Evolutionary conservation across 1,139 yeast genomes (phyloP).

Genomic region (Candida mesenterica): DNA sequence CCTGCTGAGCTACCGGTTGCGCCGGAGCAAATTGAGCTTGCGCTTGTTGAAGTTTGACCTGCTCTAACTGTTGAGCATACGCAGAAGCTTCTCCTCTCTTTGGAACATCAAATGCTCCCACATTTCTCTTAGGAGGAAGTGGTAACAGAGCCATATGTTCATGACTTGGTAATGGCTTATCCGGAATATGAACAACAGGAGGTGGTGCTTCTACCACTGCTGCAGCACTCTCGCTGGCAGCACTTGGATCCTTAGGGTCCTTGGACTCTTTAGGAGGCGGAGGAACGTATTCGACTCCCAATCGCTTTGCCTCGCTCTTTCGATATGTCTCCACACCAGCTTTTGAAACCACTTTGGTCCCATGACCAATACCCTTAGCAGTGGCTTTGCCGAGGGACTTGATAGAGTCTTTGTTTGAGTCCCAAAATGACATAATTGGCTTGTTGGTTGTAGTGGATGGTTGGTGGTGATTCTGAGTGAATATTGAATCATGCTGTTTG

Average conservation of each 20-base stretch:
- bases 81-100: constrained; percentile 10
- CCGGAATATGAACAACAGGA: constrained; percentile 10
- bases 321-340: constrained; percentile 53
- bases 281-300: constrained; percentile 18
- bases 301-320: constrained; percentile 25
- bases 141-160: constrained; percentile 46
- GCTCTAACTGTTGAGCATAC: constrained; percentile 6
- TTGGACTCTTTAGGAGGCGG: constrained; percentile 7
- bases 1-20: not conserved
- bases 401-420: constrained; percentile 48
- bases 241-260: constrained; percentile 5
- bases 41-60: not conserved
- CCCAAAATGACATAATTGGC: constrained; percentile 44
- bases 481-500: no score
- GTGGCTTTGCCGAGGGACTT: constrained; percentile 48
- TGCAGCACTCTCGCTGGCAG: constrained; percentile 7
- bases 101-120: constrained; percentile 17
- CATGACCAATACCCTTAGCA: constrained; percentile 49
- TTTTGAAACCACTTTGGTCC: constrained; percentile 45
- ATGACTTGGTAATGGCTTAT: constrained; percentile 23
- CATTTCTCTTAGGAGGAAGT: constrained; percentile 51
- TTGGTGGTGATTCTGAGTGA: not conserved
- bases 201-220: constrained; percentile 2
- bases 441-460: constrained; percentile 3
- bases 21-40: not conserved